phyloP scores from a whole-genome alignment of 1,284 basidiomycete species.

The Sporisorium iseilematis-ciliati region DNA sequence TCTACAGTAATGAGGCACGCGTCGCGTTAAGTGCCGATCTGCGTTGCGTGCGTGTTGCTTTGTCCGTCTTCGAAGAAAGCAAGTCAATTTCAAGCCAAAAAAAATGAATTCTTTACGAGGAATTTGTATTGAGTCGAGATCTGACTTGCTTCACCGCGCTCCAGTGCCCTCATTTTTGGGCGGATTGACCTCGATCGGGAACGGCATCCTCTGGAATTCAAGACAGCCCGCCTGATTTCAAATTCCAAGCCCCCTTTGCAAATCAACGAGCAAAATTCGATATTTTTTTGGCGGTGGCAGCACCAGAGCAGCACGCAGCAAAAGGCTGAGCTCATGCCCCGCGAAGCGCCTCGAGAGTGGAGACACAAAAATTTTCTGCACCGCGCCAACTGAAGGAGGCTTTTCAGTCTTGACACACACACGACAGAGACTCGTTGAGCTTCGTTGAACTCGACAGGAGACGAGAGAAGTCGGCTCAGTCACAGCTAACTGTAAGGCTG shows the following conservation, averaged over 20 bases:
- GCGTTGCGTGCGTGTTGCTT: no score
- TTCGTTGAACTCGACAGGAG: no score
- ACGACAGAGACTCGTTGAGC: no score
- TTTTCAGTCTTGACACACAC: no score
- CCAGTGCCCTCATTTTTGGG: background rate
- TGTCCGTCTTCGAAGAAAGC: no score
- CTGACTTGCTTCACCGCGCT: background rate
- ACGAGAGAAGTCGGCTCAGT: background rate
- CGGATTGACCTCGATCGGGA: background rate
- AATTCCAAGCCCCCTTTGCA: slow-evolving; percentile 1
- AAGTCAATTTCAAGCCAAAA: no score
- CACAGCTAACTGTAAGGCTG: no score
- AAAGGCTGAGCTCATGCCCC: background rate
- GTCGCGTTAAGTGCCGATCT: slow-evolving; percentile 11
- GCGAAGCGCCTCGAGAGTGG: background rate
- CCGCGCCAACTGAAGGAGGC: no score
- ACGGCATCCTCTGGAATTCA: slow-evolving; percentile 2
- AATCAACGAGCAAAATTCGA: slow-evolving; percentile 4
- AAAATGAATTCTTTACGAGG: background rate
- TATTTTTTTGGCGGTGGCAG: background rate
- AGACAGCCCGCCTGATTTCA: background rate
- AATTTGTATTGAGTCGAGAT: background rate
- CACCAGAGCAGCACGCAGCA: slow-evolving; percentile 5
- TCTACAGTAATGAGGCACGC: background rate
- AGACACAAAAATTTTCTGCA: background rate